phyloP scores from a whole-genome alignment of 2,329 filamentous ascomycete genomes.

The Colletotrichum simmondsii region DNA sequence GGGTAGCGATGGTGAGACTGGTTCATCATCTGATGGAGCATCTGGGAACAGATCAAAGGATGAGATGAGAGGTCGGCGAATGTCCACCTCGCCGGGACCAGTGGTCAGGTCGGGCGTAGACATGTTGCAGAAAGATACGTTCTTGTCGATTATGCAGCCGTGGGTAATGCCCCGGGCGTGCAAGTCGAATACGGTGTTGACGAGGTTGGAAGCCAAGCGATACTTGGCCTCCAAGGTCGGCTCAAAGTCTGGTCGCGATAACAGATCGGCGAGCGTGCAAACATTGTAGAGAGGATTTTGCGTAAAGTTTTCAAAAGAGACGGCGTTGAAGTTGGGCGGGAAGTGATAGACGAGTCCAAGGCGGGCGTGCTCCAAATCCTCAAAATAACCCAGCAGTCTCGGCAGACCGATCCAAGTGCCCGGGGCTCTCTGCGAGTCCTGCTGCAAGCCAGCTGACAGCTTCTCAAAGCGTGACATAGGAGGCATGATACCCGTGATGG shows the following conservation, averaged over 20 bases:
- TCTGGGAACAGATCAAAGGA: conserved; percentile 79
- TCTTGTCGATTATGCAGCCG: conserved; percentile 75
- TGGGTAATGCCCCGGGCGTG: conserved; percentile 77
- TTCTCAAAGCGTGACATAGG: conserved; percentile 74
- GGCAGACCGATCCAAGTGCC: conserved; percentile 72
- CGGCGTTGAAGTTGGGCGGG: conserved; percentile 71
- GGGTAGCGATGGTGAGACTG: conserved; percentile 43
- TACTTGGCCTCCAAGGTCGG: conserved; percentile 82
- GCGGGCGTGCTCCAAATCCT: conserved; percentile 76
- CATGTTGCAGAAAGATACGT: conserved; percentile 72
- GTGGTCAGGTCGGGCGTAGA: conserved; percentile 51
- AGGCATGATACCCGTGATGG: conserved; percentile 71
- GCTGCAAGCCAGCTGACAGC: conserved; percentile 67
- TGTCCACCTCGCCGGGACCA: conserved; percentile 63
- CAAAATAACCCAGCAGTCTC: conserved; percentile 76
- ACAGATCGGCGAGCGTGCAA: conserved; percentile 64
- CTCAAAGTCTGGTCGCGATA: conserved; percentile 64
- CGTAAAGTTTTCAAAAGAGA: conserved; percentile 63
- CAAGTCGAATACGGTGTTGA: conserved; percentile 78
- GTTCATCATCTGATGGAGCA: conserved; percentile 47
- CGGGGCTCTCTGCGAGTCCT: conserved; percentile 61
- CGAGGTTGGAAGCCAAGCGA: conserved; percentile 77
- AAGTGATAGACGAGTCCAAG: conserved; percentile 82
- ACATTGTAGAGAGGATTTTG: conserved; percentile 62
- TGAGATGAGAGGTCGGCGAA: conserved; percentile 76